Base-by-base conservation (phyloP, 371 early-diverging fungal genomes). In the Mortierella sp. region DNA sequence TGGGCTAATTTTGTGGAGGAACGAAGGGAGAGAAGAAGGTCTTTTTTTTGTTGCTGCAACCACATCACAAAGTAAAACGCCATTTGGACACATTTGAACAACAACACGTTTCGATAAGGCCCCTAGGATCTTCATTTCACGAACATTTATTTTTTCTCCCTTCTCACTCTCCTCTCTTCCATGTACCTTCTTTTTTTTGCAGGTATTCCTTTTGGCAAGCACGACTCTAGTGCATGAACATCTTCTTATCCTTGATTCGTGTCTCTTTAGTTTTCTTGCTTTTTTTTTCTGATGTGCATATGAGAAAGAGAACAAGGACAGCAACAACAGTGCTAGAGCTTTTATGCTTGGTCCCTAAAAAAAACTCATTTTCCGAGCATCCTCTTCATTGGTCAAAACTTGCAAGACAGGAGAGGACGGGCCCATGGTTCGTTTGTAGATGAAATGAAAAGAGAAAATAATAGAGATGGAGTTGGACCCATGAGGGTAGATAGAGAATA, bases 41-140 rank as follows among this genome's bases (percentile, higher is more conserved):
- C 35, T 24, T 41, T 41, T 6, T 38, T 21, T 63, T 35, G 38
- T 68, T 8, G 0, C 38, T 38, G 41, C 68, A 68, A 68, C 68
- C 68, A 68, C 41, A 68, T 68, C 3, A 38, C 7, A 65, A 10
- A 68, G 12, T 10, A 38, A 38, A 68, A 68, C 68, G 68, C 68
- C 68, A 68, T 68, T 63, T n/a, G 24, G 51, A 21, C 49, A 18
- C n/a, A 55, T n/a, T 3, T 24, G 41, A 21, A 24, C 24, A 21
- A 24, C 24, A 21, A 41, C 21, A 68, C 68, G 68, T 68, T 68
- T 21, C 21, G 38, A 56, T 8, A 56, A 56, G 8, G n/a, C 68
- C 68, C 68, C 41, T 41, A 68, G 24, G 24, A 68, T 63, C 24
- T 68, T 68, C 68, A 68, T 68, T 68, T 68, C 68, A 32, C 63